Evolutionary conservation across 306 rosid genomes (phyloP).

Genomic region (Ammopiptanthus mongolicus): DNA sequence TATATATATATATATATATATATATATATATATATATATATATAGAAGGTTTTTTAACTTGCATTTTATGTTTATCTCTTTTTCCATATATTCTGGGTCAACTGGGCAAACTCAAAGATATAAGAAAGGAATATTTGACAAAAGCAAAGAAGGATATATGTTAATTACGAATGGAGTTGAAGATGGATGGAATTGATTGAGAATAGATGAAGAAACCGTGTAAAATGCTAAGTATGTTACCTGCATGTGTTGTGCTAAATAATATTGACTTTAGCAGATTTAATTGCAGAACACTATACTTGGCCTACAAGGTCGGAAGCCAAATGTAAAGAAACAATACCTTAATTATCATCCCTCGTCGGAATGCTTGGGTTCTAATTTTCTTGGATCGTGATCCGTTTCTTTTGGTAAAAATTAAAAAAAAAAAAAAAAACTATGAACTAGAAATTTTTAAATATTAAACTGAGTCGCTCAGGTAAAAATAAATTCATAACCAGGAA

Average conservation of each 20-base stretch:
- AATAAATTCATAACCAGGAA: too few relatives aligned
- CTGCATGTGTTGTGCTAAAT: slow-evolving; percentile 6
- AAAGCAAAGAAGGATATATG: not conserved
- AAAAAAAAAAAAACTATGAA: too few relatives aligned
- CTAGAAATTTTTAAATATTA: too few relatives aligned
- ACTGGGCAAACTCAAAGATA: not conserved
- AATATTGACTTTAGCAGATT: slow-evolving; percentile 1
- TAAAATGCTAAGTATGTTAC: not conserved
- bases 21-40: too few relatives aligned
- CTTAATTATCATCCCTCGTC: too few relatives aligned
- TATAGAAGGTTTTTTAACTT: slow-evolving; percentile 27
- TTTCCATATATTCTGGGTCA: slow-evolving; percentile 20
- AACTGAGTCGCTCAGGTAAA: too few relatives aligned
- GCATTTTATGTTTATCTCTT: not conserved
- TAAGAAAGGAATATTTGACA: slow-evolving; percentile 16
- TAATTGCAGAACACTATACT: slow-evolving; percentile 8
- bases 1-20: too few relatives aligned
- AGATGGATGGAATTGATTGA: not conserved
- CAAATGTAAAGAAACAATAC: too few relatives aligned
- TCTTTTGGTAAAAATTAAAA: too few relatives aligned
- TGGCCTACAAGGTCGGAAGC: not conserved
- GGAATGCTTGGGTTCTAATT: too few relatives aligned
- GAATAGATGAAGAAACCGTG: slow-evolving; percentile 3
- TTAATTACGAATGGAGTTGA: not conserved
- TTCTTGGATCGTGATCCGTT: too few relatives aligned